These are phyloP conservation scores for Pichia norvegensis DNA, from an alignment of 1,139 yeast species.

Conservation along the genomic window DNA sequence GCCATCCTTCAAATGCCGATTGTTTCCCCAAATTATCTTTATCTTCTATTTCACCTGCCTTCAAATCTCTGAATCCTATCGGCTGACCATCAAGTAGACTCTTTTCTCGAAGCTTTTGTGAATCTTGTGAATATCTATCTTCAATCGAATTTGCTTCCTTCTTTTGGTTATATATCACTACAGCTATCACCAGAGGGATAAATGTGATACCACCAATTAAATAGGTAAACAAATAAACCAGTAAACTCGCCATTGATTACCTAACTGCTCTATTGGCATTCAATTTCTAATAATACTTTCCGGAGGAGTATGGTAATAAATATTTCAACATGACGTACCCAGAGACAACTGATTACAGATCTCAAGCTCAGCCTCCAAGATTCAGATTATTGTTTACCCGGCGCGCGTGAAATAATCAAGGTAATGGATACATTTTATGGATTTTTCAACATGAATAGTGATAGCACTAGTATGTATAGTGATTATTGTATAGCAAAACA, in stretches of 20 bases:
- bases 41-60: constrained; percentile 60
- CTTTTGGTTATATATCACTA: constrained; percentile 34
- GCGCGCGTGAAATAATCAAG: neutral
- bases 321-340: too few relatives aligned
- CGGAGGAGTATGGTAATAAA: too few relatives aligned
- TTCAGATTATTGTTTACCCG: constrained; percentile 1
- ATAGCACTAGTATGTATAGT: neutral
- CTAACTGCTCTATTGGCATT: too few relatives aligned
- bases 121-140: constrained; percentile 16
- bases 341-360: too few relatives aligned
- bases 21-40: constrained; percentile 51
- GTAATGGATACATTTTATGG: neutral
- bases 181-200: constrained; percentile 45
- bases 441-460: constrained; percentile 5
- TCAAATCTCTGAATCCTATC: constrained; percentile 35
- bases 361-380: neutral
- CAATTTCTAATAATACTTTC: neutral
- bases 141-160: constrained; percentile 17
- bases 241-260: constrained; percentile 13
- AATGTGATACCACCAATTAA: constrained; percentile 76
- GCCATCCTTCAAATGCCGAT: constrained; percentile 69
- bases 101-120: constrained; percentile 20
- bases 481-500: too few relatives aligned
- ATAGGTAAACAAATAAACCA: constrained; percentile 31
- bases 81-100: constrained; percentile 22